Evolutionary conservation across 1,284 basidiomycete species (phyloP), one percentile per base, ranked within the genome.

Genomic region (Cerrena zonata): DNA sequence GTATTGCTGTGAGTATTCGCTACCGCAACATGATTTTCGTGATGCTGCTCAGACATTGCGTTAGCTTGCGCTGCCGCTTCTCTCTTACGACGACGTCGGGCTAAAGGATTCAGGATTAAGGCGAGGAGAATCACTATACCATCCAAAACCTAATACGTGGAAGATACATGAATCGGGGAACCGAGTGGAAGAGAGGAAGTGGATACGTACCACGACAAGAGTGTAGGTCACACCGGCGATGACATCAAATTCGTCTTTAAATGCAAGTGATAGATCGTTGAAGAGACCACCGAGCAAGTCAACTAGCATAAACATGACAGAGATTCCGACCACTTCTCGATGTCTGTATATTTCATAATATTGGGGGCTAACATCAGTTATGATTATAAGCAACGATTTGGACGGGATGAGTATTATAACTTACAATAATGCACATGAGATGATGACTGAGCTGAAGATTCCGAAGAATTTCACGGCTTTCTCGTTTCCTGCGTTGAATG

Each of bases 271-370:
- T 7, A 89, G 68, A 55, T 81, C 74, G 44, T 75, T 80, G 66
- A 90, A 90, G 10, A 91, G 65, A 3, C 84, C 89, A 26, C 89
- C 89, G 15, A 80, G 61, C 48, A 83, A 77, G 63, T 92, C 89
- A 47, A 91, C 73, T 1, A 69, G 57, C 71, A 91, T 84, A 68
- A 91, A 91, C 2, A 72, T 41, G 45, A 87, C 67, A 1, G 83
- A 87, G 52, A 93, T 82, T 4, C 89, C 89, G 24, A 84, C 67
- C 40, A 91, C 89, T 62, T 89, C 82, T 55, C 72, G 72, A 56
- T 74, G 73, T 56, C 77, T 77, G 69, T 79, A 86, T 40, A 91
- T 91, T 64, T 91, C 88, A 57, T 72, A 75, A 53, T 78, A 82
- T 61, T 82, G 79, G 7, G 79, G 80, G 15, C 70, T 69, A 36